Evolutionary conservation across 2,329 filamentous ascomycete species (phyloP).

Genomic region (Pseudopyricularia javanii): DNA sequence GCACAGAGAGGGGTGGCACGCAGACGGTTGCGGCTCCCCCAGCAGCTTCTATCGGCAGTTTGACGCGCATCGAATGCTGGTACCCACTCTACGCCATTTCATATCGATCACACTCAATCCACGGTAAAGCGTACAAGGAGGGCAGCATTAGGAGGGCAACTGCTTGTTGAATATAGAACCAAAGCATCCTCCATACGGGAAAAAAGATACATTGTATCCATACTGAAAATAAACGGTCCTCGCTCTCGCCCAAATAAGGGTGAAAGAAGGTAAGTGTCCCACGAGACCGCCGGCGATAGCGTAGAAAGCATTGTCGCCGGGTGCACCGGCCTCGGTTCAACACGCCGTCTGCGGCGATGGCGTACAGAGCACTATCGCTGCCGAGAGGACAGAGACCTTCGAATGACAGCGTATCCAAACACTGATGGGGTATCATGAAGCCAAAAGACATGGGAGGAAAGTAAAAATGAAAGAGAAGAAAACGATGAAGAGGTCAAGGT

Average conservation of each 20-base stretch:
- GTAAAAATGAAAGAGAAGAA: slow-evolving; percentile 5
- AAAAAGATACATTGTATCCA: not conserved
- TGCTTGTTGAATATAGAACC: not conserved
- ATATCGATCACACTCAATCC: no score
- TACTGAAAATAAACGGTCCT: not conserved
- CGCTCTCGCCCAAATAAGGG: not conserved
- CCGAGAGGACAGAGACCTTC: slow-evolving; percentile 22
- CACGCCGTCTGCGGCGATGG: slow-evolving; percentile 41
- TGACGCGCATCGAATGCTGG: no score
- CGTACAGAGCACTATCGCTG: slow-evolving; percentile 42
- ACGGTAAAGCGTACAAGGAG: no score
- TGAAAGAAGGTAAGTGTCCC: slow-evolving; percentile 15
- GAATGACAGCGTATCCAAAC: slow-evolving; percentile 37
- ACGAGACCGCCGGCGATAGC: slow-evolving; percentile 40
- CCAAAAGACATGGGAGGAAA: slow-evolving; percentile 13
- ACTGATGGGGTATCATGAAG: slow-evolving; percentile 42
- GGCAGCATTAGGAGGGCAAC: no score
- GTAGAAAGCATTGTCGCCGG: slow-evolving; percentile 38
- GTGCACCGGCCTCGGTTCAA: slow-evolving; percentile 29
- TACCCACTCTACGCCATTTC: no score
- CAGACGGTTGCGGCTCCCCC: no score
- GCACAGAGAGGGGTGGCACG: no score
- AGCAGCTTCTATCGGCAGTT: no score
- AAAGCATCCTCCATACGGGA: not conserved
- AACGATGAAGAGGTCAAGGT: slow-evolving; percentile 10